Evolutionary conservation across 495 filamentous ascomycete species (phyloP), one percentile per base, ranked within the genome.

Genomic region (Aspergillus sclerotiicarbonarius): DNA sequence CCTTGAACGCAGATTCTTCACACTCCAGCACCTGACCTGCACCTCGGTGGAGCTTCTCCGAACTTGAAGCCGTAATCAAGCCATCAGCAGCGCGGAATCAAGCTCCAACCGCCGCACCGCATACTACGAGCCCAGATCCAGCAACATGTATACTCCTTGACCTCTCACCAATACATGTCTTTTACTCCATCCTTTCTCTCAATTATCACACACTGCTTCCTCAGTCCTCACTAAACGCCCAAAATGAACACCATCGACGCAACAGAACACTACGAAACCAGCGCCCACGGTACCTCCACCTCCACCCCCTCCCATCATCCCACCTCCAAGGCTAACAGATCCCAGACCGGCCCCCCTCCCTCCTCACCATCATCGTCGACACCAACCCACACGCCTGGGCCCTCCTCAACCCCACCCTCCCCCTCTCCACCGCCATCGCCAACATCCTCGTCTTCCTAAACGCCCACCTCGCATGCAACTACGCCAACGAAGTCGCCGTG

Each of bases 351-450:
- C 76, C 89, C 4, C 91, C 95, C 0, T 96, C 94, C 30, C 86
- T 98, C 41, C 84, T 96, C 51, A 89, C 90, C 58, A 86, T 98
- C 67, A 83, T 98, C 71, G 81, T 98, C 76, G 94, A 98, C 76
- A 96, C 94, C 43, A 98, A 98, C 68, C 95, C 94, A 1, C 89
- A 89, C 63, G 91, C 94, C 68, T 98, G 94, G 94, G 85, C 89
- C 4, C 79, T 89, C 48, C 82, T 98, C 56, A 72, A 84, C 61
- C 71, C 85, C 58, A 84, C 82, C 5, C 88, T 98, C n/a, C 83
- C 94, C 31, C 82, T 98, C 59, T 85, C 88, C 53, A 87, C 88
- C 63, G 91, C 89, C 54, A 78, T 98, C 56, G 87, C 95, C 51
- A 94, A 91, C 76, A 82, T 98, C 59, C 87, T 96, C 66, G 87